A percentile compares a stretch with the other conserved stretches of the same genome.
phyloP scores from a whole-genome alignment of 352 stramenopile genomes.

The Aphanomyces astaci region DNA sequence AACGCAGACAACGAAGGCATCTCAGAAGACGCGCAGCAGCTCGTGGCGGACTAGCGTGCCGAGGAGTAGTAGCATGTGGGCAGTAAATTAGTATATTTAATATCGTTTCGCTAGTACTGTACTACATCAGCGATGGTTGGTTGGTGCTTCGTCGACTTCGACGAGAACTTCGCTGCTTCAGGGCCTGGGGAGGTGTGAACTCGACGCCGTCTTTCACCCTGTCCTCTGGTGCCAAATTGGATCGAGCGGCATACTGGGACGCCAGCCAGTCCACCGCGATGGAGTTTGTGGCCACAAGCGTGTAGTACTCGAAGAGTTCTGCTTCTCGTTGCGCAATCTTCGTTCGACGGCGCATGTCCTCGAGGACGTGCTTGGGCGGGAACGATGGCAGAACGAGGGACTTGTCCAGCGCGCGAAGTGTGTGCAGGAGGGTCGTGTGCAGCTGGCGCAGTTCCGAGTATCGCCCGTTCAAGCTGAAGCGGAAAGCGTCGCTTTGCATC shows the following conservation, averaged over 20 bases:
- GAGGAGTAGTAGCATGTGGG: background rate
- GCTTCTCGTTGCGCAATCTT: constrained; percentile 1
- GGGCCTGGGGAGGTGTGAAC: constrained; percentile 3
- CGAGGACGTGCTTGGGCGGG: constrained; percentile 18
- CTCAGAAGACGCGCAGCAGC: background rate
- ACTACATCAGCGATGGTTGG: background rate
- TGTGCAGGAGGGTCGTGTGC: background rate
- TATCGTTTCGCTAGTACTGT: background rate
- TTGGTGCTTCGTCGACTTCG: background rate
- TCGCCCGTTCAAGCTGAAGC: constrained; percentile 21
- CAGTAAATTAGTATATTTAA: no score
- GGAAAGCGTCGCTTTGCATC: constrained; percentile 9
- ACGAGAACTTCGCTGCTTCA: background rate
- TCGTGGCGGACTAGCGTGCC: background rate
- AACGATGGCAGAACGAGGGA: constrained; percentile 1
- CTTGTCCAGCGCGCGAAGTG: background rate
- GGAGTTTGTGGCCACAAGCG: constrained; percentile 1
- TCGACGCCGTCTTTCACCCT: constrained; percentile 10
- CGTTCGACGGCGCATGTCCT: constrained; percentile 4
- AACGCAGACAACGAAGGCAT: constrained; percentile 5
- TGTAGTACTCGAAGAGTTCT: constrained; percentile 23
- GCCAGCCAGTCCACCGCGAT: constrained; percentile 8
- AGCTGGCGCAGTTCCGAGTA: constrained; percentile 18
- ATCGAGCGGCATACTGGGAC: background rate
- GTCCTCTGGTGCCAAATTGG: background rate